Evolutionary conservation across 495 filamentous ascomycete genomes (phyloP).

Genomic region (Penicillium lagena): DNA sequence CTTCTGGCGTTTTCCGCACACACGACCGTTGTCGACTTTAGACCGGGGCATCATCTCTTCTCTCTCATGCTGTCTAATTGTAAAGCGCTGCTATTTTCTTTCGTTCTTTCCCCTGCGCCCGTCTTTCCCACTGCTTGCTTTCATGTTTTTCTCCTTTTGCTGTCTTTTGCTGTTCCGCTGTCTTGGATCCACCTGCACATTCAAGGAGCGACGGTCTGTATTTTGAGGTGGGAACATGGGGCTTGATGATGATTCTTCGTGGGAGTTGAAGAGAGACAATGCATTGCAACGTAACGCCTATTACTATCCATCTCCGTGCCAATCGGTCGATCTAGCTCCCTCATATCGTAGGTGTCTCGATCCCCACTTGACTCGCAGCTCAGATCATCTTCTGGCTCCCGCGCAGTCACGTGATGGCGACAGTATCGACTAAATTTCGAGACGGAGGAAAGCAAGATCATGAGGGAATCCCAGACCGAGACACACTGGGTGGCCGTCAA

Average conservation of each 20-base stretch:
- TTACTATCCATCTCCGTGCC: background rate
- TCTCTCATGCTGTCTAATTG: constrained; percentile 18
- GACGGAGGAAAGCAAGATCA: background rate
- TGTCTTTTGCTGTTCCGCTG: background rate
- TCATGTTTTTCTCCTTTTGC: background rate
- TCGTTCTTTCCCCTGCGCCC: background rate
- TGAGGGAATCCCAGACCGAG: background rate
- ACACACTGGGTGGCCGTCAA: background rate
- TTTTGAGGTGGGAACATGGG: constrained; percentile 3
- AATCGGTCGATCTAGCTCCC: background rate
- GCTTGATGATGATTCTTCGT: constrained; percentile 4
- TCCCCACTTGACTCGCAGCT: background rate
- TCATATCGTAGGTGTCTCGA: constrained; percentile 1
- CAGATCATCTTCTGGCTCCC: constrained; percentile 18
- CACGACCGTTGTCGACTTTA: constrained; percentile 2
- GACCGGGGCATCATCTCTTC: constrained; percentile 8
- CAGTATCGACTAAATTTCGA: background rate
- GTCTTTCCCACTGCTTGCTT: background rate
- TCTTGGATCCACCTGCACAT: constrained; percentile 3
- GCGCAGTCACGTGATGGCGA: constrained; percentile 22
- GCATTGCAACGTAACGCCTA: constrained; percentile 1
- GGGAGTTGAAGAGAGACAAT: constrained; percentile 9
- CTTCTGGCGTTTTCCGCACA: constrained; percentile 9
- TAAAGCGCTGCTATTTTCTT: constrained; percentile 18
- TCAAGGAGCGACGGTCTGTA: constrained; percentile 7